phyloP scores from a whole-genome alignment of 2,329 filamentous ascomycete genomes.

The Cryphonectria naterciae region DNA sequence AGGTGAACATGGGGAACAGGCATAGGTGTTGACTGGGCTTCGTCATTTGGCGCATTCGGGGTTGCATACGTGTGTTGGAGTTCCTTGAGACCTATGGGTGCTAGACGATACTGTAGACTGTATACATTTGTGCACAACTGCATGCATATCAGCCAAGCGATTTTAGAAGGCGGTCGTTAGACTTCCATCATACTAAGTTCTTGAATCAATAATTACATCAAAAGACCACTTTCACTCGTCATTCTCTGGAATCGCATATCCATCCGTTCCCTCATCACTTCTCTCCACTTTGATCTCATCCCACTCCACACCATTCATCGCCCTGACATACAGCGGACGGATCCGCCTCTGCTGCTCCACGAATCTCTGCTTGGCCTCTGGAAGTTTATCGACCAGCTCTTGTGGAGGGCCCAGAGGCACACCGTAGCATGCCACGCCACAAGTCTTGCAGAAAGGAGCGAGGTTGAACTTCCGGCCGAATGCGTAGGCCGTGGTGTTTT shows the following conservation, averaged over 20 bases:
- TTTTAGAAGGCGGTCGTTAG: too few species aligned
- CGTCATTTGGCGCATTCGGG: background rate
- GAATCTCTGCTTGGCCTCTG: constrained; percentile 33
- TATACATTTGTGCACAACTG: background rate
- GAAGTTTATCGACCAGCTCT: constrained; percentile 36
- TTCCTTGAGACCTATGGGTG: background rate
- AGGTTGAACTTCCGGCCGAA: constrained; percentile 34
- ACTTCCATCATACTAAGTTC: background rate
- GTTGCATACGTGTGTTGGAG: background rate
- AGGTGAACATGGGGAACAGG: background rate
- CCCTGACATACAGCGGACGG: constrained; percentile 23
- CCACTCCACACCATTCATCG: constrained; percentile 26
- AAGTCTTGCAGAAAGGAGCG: constrained; percentile 35
- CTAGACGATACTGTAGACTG: background rate
- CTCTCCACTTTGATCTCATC: constrained; percentile 30
- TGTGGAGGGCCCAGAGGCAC: constrained; percentile 38
- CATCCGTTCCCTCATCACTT: constrained; percentile 36
- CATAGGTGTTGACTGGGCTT: background rate
- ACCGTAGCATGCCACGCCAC: constrained; percentile 37
- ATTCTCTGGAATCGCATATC: constrained; percentile 30
- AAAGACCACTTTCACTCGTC: background rate
- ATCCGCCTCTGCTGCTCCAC: constrained; percentile 28
- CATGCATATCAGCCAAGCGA: background rate
- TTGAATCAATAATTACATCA: background rate
- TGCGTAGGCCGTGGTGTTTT: constrained; percentile 36